Percentiles rank a stretch among this genome's conserved stretches.
phyloP scores from a whole-genome alignment of 805 yeast species.

The Starmerella vaccinii region DNA sequence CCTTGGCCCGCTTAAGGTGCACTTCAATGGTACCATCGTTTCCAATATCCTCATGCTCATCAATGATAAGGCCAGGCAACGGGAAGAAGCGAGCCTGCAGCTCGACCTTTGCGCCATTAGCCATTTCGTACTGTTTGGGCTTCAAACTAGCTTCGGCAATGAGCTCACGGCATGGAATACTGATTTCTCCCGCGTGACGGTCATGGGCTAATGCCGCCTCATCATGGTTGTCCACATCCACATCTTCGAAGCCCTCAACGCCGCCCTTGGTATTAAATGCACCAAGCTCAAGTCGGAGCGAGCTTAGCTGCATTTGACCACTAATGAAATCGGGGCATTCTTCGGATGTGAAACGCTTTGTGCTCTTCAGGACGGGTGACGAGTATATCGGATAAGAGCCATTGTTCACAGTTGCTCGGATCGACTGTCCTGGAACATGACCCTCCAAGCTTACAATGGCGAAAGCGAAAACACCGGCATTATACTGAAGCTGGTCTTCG shows the following conservation, averaged over 20 bases:
- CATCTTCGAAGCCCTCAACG: slow-evolving; percentile 14
- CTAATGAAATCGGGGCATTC: slow-evolving; percentile 26
- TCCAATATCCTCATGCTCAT: slow-evolving; percentile 62
- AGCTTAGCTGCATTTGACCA: slow-evolving; percentile 23
- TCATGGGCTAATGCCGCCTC: slow-evolving; percentile 28
- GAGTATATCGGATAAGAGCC: slow-evolving; percentile 54
- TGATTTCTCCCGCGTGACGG: slow-evolving; percentile 35
- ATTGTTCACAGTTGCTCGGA: slow-evolving; percentile 72
- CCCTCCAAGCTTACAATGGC: slow-evolving; percentile 36
- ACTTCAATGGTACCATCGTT: slow-evolving; percentile 64
- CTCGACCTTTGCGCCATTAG: slow-evolving; percentile 18
- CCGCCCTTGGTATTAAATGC: slow-evolving; percentile 12
- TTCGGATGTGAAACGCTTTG: slow-evolving; percentile 20
- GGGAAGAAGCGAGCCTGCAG: slow-evolving; percentile 61
- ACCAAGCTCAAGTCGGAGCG: slow-evolving; percentile 24
- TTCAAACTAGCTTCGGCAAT: slow-evolving; percentile 21
- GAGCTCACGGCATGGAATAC: slow-evolving; percentile 37
- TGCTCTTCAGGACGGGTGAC: slow-evolving; percentile 45
- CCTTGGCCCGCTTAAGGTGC: slow-evolving; percentile 51
- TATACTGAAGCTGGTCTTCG: slow-evolving; percentile 46
- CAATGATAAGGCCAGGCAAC: slow-evolving; percentile 44
- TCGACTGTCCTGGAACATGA: slow-evolving; percentile 38
- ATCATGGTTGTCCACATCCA: slow-evolving; percentile 26
- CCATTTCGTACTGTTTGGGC: slow-evolving; percentile 21
- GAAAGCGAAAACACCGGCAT: slow-evolving; percentile 67